Base-by-base conservation (phyloP, 805 yeast genomes). In the Saturnispora galanensis region DNA sequence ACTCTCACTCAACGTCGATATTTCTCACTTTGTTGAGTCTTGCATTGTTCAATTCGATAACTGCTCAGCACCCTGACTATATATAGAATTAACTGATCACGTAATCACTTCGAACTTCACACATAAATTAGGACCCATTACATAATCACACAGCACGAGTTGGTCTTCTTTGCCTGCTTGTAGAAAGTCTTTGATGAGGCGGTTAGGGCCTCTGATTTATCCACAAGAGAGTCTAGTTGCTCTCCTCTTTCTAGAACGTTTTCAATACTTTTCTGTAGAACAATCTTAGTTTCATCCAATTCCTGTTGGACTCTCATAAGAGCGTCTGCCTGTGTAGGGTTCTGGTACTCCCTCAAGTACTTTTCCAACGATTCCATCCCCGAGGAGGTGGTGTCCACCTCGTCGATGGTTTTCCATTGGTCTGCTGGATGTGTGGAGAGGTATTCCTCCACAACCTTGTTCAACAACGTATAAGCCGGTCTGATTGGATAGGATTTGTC, bases 231-330 rank as follows among this genome's bases (percentile, higher is more conserved):
- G 60, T 93, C 98, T 57, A 93, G 76, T 58, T 88, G 88, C 65
- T 93, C 99, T 42, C 98, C 98, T 63, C 99, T 79, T 64, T 87
- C 94, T 60, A 93, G 73, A 8, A 93, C 96, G 50, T 83, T 74
- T 65, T 93, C 97, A 53, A 93, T 90, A 39, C 97, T 88, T 68
- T 90, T 89, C 67, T 93, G 97, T 57, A 93, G 71, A 35, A 89
- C 96, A 55, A 90, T 86, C 70, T 93, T 93, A 32, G 98, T 93
- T 61, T 93, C 98, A 64, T 93, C 98, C 56, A 93, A 76, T 65
- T 93, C 98, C 60, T 88, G 95, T 69, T 93, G 98, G 17, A 93
- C 98, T 63, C 83, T 84, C 95, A 93, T 82, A 50, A 93, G 79
- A 10, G 96, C 83, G 63, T 93, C 99, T 0, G 97, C 97, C 69